Conservation (phyloP, 2,329 filamentous ascomycete species). For the Zalaria sp. region DNA sequence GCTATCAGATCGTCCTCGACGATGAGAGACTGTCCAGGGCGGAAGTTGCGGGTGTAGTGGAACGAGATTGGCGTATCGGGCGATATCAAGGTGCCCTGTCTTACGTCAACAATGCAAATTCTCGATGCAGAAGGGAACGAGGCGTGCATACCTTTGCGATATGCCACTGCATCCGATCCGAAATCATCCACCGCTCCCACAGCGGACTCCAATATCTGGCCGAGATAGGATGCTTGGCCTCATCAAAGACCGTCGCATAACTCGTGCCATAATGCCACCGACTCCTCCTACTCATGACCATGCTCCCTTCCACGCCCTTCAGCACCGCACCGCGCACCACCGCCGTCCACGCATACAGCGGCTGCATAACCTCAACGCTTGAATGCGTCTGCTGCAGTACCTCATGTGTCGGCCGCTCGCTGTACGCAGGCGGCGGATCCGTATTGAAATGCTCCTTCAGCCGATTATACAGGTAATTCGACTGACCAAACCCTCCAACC, state of each 20-base stretch:
- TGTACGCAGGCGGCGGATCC: constrained; percentile 33
- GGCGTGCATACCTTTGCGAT: constrained; percentile 43
- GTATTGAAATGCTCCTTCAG: constrained; percentile 55
- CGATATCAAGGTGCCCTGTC: constrained; percentile 58
- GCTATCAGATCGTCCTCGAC: constrained; percentile 72
- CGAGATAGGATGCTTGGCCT: constrained; percentile 56
- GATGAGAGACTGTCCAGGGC: constrained; percentile 52
- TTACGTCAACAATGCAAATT: neutral
- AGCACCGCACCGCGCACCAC: constrained; percentile 66
- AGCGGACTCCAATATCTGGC: constrained; percentile 72
- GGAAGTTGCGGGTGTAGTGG: constrained; percentile 76
- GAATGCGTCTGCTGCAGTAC: constrained; percentile 68
- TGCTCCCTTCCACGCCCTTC: constrained; percentile 64
- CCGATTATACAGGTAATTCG: constrained; percentile 52
- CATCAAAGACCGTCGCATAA: constrained; percentile 70
- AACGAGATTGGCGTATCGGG: constrained; percentile 64
- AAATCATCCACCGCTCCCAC: constrained; percentile 79
- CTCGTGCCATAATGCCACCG: constrained; percentile 69
- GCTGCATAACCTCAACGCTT: constrained; percentile 69
- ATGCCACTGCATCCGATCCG: constrained; percentile 77
- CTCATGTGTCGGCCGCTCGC: constrained; percentile 55
- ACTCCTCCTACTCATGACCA: constrained; percentile 61
- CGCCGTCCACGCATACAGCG: constrained; percentile 62
- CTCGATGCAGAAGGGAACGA: neutral
- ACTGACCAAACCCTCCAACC: constrained; percentile 71